Evolutionary conservation across 441 rosid species (phyloP), one percentile per base, ranked within the genome.

Genomic region (Arabidopsis hybrid): DNA sequence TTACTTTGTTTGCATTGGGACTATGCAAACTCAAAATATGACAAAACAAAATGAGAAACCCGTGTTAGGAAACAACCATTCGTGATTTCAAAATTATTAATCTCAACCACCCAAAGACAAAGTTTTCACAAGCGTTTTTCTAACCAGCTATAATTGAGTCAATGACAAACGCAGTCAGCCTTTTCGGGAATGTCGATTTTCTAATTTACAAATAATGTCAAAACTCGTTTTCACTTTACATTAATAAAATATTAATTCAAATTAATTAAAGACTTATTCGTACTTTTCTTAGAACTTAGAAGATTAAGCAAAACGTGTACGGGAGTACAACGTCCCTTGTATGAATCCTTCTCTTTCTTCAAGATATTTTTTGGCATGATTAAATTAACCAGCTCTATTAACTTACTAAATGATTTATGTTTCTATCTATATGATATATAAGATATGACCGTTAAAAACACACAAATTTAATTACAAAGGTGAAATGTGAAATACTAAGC

Each of bases 301-400:
- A n/a, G 65, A 69, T 75, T 75, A 45, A 61, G 13, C 74, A 69
- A 73, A 69, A 62, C 79, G 79, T 75, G 79, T 69, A 69, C 74
- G 79, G 65, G 60, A 69, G 55, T 69, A 53, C 64, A 69, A 75
- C 46, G 42, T 18, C 55, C 26, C 34, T 67, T 60, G 6, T 11
- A 17, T 74, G 55, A 5, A 49, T 12, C 43, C 26, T 65, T 57
- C 65, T 21, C 8, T 39, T 39, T 40, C 8, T 31, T 31, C 7
- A 12, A 47, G 26, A 59, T 31, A 32, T 66, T 58, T 32, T 18
- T 35, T 47, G 43, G n/a, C 40, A 9, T 58, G 34, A 66, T 58
- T 53, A 29, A 47, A 65, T 8, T 49, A 57, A 16, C 58, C 35
- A 57, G 8, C 14, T 39, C 5, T 42, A 8, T 38, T n/a, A 21